Evolutionary conservation across 441 rosid species (phyloP), one percentile per base, ranked within the genome.

Genomic region (Theobroma grandiflorum): DNA sequence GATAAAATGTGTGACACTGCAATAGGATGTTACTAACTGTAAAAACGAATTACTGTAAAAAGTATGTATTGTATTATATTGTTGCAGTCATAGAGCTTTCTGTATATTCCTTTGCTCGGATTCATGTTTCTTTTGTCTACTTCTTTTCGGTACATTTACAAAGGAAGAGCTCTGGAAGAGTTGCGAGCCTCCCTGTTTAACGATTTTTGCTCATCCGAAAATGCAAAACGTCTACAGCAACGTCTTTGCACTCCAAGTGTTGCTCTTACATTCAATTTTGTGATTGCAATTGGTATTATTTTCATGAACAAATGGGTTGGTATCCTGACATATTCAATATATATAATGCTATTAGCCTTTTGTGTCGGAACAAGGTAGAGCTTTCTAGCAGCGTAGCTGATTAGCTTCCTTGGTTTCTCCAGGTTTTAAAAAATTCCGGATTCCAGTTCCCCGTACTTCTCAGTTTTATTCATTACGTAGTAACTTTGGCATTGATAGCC

Each of bases 261-360:
- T 83, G 96, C 99, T 65, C 92, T 94, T 22, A 77, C 98, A 11
- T 96, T 96, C 88, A 96, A 96, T 79, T 94, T 96, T 80, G 50
- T 94, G n/a, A 90, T 93, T 82, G 99, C 98, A 3, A 87, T 94
- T 55, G 82, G 87, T 73, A 92, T 96, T 72, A 92, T 94, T 82
- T 96, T 94, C 92, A 80, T 88, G 80, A 96, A 96, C 87, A 96
- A 96, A 92, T 91, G 97, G 98, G 98, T 94, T 77, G 2, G 82
- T 83, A 26, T 45, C 45, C 53, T 58, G 47, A 61, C 4, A 3
- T 10, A 14, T 49, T 1, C 62, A 62, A 42, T 50, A 14, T 64
- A 22, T 61, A 70, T 10, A 18, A 65, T 11, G 43, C 12, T 68
- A 35, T 38, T 14, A 8, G 14, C 57, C 16, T 72, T 15, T 40